Percentiles rank a stretch among this genome's conserved stretches.
Evolutionary conservation across 139 green algal species (phyloP).

Genomic region (Marvania coccoides): DNA sequence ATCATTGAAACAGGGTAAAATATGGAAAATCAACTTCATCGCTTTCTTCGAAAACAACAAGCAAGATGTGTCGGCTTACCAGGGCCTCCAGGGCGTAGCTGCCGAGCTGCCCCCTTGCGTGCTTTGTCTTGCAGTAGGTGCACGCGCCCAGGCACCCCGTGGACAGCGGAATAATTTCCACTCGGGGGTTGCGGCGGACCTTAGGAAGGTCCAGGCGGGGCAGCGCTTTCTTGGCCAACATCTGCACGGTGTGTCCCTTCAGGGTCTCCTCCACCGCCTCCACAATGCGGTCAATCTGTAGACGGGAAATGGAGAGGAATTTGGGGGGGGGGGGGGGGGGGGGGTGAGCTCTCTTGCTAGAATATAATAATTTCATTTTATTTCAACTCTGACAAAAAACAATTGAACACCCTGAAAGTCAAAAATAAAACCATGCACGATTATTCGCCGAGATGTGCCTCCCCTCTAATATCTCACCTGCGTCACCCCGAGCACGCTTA

Average conservation of each 20-base stretch:
- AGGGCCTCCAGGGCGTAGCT: conserved; percentile 58
- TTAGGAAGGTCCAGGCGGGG: conserved; percentile 88
- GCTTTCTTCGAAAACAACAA: too few relatives aligned
- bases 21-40: too few relatives aligned
- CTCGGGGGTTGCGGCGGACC: conserved; percentile 68
- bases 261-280: conserved; percentile 90
- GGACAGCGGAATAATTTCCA: conserved; percentile 90
- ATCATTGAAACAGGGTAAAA: too few relatives aligned
- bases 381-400: too few relatives aligned
- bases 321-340: too few relatives aligned
- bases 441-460: too few relatives aligned
- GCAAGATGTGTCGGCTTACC: conserved; percentile 42
- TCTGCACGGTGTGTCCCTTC: conserved; percentile 65
- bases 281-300: conserved; percentile 87
- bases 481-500: conserved; percentile 68
- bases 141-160: conserved; percentile 76
- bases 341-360: conserved; percentile 56
- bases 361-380: too few relatives aligned
- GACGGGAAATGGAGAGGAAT: too few relatives aligned
- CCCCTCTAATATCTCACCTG: too few relatives aligned
- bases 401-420: too few relatives aligned
- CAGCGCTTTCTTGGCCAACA: conserved; percentile 76
- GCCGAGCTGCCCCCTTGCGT: conserved; percentile 78
- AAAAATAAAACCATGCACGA: too few relatives aligned
- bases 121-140: conserved; percentile 98